Conservation (phyloP, 768 basidiomycete species). For the Macrolepiota dolichaula region DNA sequence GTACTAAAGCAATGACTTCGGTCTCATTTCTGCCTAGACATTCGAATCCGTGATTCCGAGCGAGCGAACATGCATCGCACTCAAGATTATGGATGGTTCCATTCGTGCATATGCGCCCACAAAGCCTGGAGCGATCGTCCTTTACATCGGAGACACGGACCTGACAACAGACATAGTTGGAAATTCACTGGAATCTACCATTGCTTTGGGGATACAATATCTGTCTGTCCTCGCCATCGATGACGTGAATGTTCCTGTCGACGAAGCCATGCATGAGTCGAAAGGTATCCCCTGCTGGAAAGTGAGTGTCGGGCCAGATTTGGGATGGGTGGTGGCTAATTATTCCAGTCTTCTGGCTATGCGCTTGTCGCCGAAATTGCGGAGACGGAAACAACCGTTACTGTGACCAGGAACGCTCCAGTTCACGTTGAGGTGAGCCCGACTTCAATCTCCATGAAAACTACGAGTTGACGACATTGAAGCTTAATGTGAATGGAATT, state of each 20-base stretch:
- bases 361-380: constrained; percentile 61
- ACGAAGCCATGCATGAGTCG: constrained; percentile 8
- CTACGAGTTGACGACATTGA: background rate
- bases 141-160: constrained; percentile 63
- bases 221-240: constrained; percentile 46
- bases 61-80: constrained; percentile 72
- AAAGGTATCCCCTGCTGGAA: constrained; percentile 59
- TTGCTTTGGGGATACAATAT: constrained; percentile 46
- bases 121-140: constrained; percentile 62
- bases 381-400: constrained; percentile 43
- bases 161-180: constrained; percentile 74
- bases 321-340: background rate
- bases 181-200: constrained; percentile 51
- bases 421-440: constrained; percentile 18
- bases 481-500: constrained; percentile 58
- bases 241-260: constrained; percentile 26
- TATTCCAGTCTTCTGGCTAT: constrained; percentile 57
- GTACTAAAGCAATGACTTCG: background rate
- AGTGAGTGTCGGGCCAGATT: constrained; percentile 37
- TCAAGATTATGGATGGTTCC: constrained; percentile 66
- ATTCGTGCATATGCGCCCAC: constrained; percentile 55
- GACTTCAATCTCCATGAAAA: background rate
- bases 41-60: constrained; percentile 93
- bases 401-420: constrained; percentile 23
- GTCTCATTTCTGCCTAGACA: constrained; percentile 38